Conservation (phyloP, 2,329 filamentous ascomycete genomes). For the Cordyceps fumosorosea region DNA sequence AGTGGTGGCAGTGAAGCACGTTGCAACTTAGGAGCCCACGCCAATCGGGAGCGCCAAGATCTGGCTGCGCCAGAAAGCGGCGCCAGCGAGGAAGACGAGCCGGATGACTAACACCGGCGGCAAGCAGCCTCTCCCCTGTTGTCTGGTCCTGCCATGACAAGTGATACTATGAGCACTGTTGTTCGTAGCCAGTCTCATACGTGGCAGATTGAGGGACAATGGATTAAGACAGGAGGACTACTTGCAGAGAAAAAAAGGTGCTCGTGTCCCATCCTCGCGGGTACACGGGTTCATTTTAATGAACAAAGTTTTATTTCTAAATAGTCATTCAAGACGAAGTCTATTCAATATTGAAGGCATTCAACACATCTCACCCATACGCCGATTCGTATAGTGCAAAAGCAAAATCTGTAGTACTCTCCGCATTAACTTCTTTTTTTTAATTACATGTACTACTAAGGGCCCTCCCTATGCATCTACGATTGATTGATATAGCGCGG, state of each 20-base stretch:
- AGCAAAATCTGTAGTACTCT: background rate
- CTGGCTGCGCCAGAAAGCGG: conserved; percentile 38
- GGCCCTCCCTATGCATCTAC: conserved; percentile 5
- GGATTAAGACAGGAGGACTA: conserved; percentile 57
- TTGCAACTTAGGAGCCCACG: background rate
- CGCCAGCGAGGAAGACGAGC: conserved; percentile 57
- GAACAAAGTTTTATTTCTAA: conserved; percentile 8
- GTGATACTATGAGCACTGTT: background rate
- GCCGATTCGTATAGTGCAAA: background rate
- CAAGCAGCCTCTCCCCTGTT: conserved; percentile 61
- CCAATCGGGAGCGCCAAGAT: conserved; percentile 17
- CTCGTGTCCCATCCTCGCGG: conserved; percentile 31
- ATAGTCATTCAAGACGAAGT: background rate
- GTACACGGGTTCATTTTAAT: conserved; percentile 22
- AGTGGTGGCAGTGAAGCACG: conserved; percentile 1
- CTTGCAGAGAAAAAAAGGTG: conserved; percentile 29
- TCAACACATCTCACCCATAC: background rate
- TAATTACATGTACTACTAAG: background rate
- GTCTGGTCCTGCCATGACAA: conserved; percentile 48
- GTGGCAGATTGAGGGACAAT: conserved; percentile 50
- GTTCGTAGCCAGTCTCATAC: background rate
- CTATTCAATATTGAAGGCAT: background rate
- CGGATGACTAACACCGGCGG: conserved; percentile 54
- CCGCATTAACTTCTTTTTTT: background rate
- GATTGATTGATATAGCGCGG: background rate